Percentiles rank a stretch among this genome's conserved stretches.
These are phyloP conservation scores for Wickerhamiella brachini DNA, from an alignment of 805 yeast species.

Conservation along the genomic window DNA sequence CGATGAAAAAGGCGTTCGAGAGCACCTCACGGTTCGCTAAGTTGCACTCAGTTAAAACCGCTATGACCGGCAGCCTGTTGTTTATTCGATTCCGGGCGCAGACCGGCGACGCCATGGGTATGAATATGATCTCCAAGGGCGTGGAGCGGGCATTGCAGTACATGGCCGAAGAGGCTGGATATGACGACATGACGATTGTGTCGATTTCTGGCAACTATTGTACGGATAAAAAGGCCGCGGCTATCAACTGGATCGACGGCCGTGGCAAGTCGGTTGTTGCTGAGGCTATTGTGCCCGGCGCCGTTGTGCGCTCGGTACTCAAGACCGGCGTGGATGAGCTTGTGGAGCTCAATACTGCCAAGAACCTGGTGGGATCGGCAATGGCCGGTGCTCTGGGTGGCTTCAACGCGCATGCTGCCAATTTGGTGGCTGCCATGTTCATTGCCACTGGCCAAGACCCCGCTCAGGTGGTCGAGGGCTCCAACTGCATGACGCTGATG, in stretches of 20 bases:
- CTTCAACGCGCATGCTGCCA: slow-evolving; percentile 96
- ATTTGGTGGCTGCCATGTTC: slow-evolving; percentile 84
- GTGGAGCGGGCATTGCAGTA: slow-evolving; percentile 74
- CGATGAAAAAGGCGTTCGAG: slow-evolving; percentile 78
- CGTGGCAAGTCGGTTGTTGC: slow-evolving; percentile 98
- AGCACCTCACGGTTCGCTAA: slow-evolving; percentile 97
- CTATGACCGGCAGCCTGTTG: slow-evolving; percentile 82
- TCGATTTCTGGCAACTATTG: slow-evolving; percentile 96
- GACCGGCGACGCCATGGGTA: slow-evolving; percentile 99
- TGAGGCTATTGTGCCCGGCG: slow-evolving; percentile 79
- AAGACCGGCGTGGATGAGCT: slow-evolving; percentile 87
- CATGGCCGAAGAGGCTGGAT: slow-evolving; percentile 82
- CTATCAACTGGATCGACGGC: slow-evolving; percentile 98
- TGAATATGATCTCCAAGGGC: slow-evolving; percentile 99
- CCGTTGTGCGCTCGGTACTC: slow-evolving; percentile 64
- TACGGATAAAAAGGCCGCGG: slow-evolving; percentile 95
- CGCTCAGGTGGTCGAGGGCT: slow-evolving; percentile 97
- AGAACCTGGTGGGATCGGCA: slow-evolving; percentile 90
- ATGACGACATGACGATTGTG: slow-evolving; percentile 84
- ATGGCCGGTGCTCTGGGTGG: slow-evolving; percentile 99
- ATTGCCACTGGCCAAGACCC: slow-evolving; percentile 98
- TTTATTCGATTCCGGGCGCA: slow-evolving; percentile 93
- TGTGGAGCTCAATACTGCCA: slow-evolving; percentile 76
- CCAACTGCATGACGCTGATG: slow-evolving; percentile 95
- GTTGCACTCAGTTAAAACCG: slow-evolving; percentile 78